phyloP scores from a whole-genome alignment of 1,284 basidiomycete species.

The Irpex rosettiformis region DNA sequence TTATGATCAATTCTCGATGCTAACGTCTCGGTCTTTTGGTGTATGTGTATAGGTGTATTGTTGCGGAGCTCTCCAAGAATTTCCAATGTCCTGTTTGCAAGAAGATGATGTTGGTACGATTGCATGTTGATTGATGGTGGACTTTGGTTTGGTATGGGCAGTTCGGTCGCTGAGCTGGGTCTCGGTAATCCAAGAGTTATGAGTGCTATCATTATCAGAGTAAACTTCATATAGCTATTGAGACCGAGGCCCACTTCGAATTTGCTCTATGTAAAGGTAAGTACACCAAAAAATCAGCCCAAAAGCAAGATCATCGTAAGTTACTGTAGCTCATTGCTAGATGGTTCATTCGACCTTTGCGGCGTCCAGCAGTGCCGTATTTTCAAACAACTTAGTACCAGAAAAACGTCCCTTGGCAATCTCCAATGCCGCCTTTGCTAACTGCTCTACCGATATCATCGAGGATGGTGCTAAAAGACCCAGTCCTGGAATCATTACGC shows the following conservation, averaged over 20 bases:
- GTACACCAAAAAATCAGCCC: too few species aligned
- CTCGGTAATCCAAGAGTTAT: too few species aligned
- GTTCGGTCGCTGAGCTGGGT: too few species aligned
- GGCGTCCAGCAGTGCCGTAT: conserved; percentile 21
- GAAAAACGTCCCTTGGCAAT: conserved; percentile 30
- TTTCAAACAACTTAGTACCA: conserved; percentile 22
- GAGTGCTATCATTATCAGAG: too few species aligned
- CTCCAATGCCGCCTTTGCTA: conserved; percentile 26
- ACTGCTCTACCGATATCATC: conserved; percentile 22
- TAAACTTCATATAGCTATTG: too few species aligned
- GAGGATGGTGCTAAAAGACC: conserved; percentile 15
- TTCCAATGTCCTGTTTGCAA: conserved; percentile 27
- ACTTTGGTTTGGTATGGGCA: not conserved
- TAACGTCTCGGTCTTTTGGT: too few species aligned
- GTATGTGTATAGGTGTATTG: conserved; percentile 28
- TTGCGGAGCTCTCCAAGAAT: conserved; percentile 24
- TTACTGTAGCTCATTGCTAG: too few species aligned
- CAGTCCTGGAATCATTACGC: conserved; percentile 14
- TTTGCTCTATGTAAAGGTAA: too few species aligned
- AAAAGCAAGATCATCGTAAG: too few species aligned
- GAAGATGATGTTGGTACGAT: conserved; percentile 24
- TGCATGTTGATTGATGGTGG: conserved; percentile 21
- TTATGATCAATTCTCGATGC: too few species aligned
- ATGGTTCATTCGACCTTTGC: too few species aligned
- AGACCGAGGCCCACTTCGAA: too few species aligned